A percentile compares a stretch with the other conserved stretches of the same genome.
Conservation (phyloP, 2,329 filamentous ascomycete species). For the Pezicula carpinea region DNA sequence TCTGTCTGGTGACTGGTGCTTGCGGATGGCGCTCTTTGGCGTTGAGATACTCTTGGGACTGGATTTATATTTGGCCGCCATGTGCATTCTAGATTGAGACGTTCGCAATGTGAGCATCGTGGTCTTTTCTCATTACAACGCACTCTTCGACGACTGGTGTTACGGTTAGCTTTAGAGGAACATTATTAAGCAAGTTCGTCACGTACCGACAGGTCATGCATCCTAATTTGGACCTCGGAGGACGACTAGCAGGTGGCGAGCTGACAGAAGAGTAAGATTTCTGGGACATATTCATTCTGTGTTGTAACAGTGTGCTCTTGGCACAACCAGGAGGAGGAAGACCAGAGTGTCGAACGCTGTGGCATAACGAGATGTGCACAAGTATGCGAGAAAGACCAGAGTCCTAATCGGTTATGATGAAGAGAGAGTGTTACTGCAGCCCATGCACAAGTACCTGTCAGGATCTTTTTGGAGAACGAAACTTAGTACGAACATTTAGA, state of each 20-base stretch:
- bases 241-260: neutral
- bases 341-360: too few species aligned
- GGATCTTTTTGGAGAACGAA: too few species aligned
- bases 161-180: neutral
- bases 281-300: neutral
- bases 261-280: neutral
- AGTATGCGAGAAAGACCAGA: too few species aligned
- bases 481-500: too few species aligned
- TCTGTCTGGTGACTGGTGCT: neutral
- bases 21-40: conserved; percentile 10
- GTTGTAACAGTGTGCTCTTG: neutral
- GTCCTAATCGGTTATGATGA: too few species aligned
- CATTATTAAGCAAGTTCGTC: neutral
- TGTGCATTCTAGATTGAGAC: conserved; percentile 47
- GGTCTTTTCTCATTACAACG: conserved; percentile 50
- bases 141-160: conserved; percentile 45
- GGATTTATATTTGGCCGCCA: conserved; percentile 38
- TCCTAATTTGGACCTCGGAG: conserved; percentile 32
- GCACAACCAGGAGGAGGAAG: too few species aligned
- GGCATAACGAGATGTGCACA: too few species aligned
- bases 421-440: too few species aligned
- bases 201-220: conserved; percentile 44
- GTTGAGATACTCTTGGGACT: neutral
- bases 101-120: conserved; percentile 47
- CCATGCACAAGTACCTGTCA: too few species aligned